Conservation (phyloP, 257 asterid genomes). For the Petunia axillaris region DNA sequence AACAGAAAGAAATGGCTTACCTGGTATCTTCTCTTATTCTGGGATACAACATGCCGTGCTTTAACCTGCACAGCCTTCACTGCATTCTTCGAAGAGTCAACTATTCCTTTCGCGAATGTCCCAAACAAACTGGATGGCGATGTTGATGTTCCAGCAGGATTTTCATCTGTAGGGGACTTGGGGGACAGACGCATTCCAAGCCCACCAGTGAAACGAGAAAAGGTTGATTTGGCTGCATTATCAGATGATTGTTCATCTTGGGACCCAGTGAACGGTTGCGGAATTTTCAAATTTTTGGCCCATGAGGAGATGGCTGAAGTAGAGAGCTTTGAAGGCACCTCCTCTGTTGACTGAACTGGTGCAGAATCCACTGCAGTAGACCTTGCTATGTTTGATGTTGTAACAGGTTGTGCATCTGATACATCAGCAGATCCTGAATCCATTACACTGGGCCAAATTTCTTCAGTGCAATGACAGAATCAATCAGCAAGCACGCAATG, state of each 20-base stretch:
- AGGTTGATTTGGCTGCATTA: constrained; percentile 62
- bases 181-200: constrained; percentile 80
- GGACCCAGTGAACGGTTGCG: constrained; percentile 77
- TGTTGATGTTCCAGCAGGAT: constrained; percentile 63
- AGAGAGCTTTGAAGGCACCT: constrained; percentile 62
- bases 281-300: constrained; percentile 88
- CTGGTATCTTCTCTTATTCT: constrained; percentile 99
- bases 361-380: constrained; percentile 49
- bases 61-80: constrained; percentile 96
- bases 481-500: constrained; percentile 10
- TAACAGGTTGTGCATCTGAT: constrained; percentile 42
- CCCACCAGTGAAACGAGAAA: constrained; percentile 81
- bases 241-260: constrained; percentile 72
- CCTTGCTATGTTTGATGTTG: constrained; percentile 38
- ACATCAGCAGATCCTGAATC: constrained; percentile 57
- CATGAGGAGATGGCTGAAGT: constrained; percentile 84
- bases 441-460: constrained; percentile 45
- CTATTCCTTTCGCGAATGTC: constrained; percentile 85
- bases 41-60: constrained; percentile 99
- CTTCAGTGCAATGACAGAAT: constrained; percentile 19
- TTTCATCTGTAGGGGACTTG: constrained; percentile 70
- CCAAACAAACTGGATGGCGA: constrained; percentile 75
- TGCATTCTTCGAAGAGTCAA: constrained; percentile 91
- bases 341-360: constrained; percentile 48
- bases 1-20: constrained; percentile 38